Conservation (phyloP, 139 green algal species). For the Haematococcus lacustris region DNA sequence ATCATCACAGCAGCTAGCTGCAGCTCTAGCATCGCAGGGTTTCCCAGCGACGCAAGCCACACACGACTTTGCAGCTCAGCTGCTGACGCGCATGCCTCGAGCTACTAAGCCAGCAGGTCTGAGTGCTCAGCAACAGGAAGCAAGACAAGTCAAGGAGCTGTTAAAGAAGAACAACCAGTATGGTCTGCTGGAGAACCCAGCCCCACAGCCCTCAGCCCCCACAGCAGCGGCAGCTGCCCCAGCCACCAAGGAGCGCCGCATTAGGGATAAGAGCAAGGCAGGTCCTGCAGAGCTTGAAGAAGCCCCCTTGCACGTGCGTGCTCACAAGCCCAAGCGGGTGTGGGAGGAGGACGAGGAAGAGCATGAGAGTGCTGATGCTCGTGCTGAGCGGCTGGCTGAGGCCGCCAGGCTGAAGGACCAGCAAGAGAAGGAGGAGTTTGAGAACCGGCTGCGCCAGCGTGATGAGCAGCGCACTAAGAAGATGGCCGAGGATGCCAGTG, state of each 20-base stretch:
- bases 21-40: slow-evolving; percentile 33
- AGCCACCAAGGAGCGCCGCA: neutral
- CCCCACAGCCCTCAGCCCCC: neutral
- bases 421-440: slow-evolving; percentile 84
- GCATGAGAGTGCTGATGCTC: slow-evolving; percentile 10
- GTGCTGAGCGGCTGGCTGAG: slow-evolving; percentile 4
- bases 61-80: slow-evolving; percentile 44
- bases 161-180: slow-evolving; percentile 44
- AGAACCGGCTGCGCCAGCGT: slow-evolving; percentile 38
- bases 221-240: neutral
- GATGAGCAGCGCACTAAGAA: slow-evolving; percentile 38
- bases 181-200: slow-evolving; percentile 44
- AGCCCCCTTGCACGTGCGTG: neutral
- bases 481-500: slow-evolving; percentile 38
- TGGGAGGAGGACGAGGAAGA: slow-evolving; percentile 67
- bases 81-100: slow-evolving; percentile 34
- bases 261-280: neutral
- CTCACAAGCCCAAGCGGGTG: slow-evolving; percentile 20
- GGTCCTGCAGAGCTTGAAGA: neutral
- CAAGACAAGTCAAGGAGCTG: slow-evolving; percentile 28
- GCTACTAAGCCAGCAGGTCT: slow-evolving; percentile 11
- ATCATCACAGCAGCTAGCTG: slow-evolving; percentile 13
- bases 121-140: neutral
- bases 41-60: slow-evolving; percentile 39
- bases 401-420: slow-evolving; percentile 37